Conservation (phyloP, 1,284 basidiomycete genomes). For the Puccinia coronata region DNA sequence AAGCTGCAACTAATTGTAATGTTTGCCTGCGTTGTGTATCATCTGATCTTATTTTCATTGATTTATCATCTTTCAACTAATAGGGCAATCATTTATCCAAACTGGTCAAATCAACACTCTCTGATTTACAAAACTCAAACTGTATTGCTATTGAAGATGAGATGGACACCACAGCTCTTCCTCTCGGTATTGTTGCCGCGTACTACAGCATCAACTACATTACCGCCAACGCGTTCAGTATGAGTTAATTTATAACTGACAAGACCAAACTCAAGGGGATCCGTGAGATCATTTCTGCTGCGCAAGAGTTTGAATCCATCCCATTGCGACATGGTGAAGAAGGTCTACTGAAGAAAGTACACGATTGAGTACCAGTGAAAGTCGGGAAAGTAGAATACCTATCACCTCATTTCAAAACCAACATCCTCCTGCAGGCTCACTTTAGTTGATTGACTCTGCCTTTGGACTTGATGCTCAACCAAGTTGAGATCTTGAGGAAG, state of each 20-base stretch:
- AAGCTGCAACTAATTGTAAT: background rate
- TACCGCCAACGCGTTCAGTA: conserved; percentile 92
- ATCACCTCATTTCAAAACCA: conserved; percentile 96
- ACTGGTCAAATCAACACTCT: conserved; percentile 87
- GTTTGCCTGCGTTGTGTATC: background rate
- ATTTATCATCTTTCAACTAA: background rate
- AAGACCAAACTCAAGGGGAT: conserved; percentile 96
- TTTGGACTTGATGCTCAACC: conserved; percentile 88
- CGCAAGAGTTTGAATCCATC: conserved; percentile 91
- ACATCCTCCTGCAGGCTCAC: conserved; percentile 92
- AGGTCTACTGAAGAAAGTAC: conserved; percentile 66
- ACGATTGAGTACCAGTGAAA: conserved; percentile 97
- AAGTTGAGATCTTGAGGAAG: conserved; percentile 80
- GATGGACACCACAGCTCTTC: conserved; percentile 87
- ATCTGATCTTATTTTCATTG: background rate
- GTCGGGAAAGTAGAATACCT: conserved; percentile 72
- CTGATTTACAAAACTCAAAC: conserved; percentile 87
- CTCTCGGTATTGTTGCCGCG: conserved; percentile 93
- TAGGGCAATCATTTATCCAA: conserved; percentile 81
- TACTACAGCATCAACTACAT: conserved; percentile 89
- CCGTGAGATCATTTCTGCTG: conserved; percentile 91
- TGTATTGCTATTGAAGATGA: conserved; percentile 91
- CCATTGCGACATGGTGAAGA: conserved; percentile 75
- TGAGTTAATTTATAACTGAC: conserved; percentile 93
- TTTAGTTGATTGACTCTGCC: conserved; percentile 89